Conservation (phyloP, 805 yeast species). For the Clavispora phyllophila region DNA sequence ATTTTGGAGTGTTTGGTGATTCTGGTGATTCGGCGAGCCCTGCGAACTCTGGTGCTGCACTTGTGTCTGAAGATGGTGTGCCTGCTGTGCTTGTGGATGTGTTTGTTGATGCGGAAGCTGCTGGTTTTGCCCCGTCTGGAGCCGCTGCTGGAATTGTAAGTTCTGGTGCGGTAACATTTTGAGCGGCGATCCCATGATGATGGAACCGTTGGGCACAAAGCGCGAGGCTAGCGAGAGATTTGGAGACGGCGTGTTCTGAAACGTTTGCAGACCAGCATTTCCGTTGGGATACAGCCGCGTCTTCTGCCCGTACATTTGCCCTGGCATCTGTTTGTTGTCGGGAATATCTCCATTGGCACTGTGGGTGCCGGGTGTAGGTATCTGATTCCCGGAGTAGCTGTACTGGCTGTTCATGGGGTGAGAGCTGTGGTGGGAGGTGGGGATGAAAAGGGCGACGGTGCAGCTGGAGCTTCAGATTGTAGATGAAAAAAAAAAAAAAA, state of each 20-base stretch:
- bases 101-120: conserved; percentile 1
- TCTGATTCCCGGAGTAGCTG: not conserved
- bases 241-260: conserved; percentile 7
- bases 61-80: not conserved
- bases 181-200: conserved; percentile 8
- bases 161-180: conserved; percentile 5
- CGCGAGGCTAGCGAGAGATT: conserved; percentile 8
- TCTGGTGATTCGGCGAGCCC: conserved; percentile 1
- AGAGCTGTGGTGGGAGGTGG: not conserved
- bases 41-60: not conserved
- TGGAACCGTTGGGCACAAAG: conserved; percentile 4
- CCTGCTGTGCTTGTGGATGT: not conserved
- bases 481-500: not conserved
- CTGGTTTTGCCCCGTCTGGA: not conserved
- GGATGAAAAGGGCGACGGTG: not conserved
- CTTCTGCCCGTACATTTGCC: conserved; percentile 7
- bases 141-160: conserved; percentile 3
- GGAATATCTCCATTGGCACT: not conserved
- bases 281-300: not conserved
- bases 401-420: conserved; percentile 8
- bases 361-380: not conserved
- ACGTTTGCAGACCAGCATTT: not conserved
- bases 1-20: conserved; percentile 2
- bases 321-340: conserved; percentile 4
- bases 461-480: not conserved